Base-by-base conservation (phyloP, 2,329 filamentous ascomycete genomes). In the Colletotrichum sp. region DNA sequence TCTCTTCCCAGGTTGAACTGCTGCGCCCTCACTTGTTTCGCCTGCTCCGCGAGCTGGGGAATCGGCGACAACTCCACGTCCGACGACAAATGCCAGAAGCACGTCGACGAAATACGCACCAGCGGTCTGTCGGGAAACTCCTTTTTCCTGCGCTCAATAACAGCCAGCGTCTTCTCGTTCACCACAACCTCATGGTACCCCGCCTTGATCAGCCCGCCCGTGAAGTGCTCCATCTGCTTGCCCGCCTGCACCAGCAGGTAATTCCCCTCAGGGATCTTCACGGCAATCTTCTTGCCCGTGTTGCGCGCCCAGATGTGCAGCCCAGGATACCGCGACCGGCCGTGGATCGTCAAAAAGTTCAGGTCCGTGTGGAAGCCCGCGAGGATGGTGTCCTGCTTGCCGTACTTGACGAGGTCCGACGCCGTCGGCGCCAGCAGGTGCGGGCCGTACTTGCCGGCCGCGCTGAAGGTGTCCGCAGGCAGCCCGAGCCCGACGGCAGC, bases 281-380 rank as follows among this genome's bases (percentile, higher is more conserved):
- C 91, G 60, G 90, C 82, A 78, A 92, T 91, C 77, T 88, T 88
- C 76, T 85, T 86, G 60, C 91, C 91, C 3, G 90, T 92, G 86
- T 92, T 92, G 78, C 91, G 89, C 26, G 90, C 91, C 91, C 91
- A 92, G 79, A 92, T 89, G 84, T 92, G 88, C 78, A 92, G 86
- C 4, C 91, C 91, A 0, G 91, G 91, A 78, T 91, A 92, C 75
- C 91, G 89, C 34, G 89, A 91, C 78, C 91, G 91, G 72, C 91
- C 91, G 84, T 92, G 91, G 83, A 92, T 92, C 78, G 91, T 92
- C 68, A 92, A 86, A 81, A 92, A 92, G 86, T 92, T 92, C 73
- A 92, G 89, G 79, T 92, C 91, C 1, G 91, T 92, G 82, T 92
- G 91, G 85, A 92, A 92, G 52, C 91, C 91, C 18, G 91, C 91